A percentile compares a stretch with the other conserved stretches of the same genome.
Evolutionary conservation across 768 basidiomycete genomes (phyloP).

Genomic region (Boletus pseudopeckii): DNA sequence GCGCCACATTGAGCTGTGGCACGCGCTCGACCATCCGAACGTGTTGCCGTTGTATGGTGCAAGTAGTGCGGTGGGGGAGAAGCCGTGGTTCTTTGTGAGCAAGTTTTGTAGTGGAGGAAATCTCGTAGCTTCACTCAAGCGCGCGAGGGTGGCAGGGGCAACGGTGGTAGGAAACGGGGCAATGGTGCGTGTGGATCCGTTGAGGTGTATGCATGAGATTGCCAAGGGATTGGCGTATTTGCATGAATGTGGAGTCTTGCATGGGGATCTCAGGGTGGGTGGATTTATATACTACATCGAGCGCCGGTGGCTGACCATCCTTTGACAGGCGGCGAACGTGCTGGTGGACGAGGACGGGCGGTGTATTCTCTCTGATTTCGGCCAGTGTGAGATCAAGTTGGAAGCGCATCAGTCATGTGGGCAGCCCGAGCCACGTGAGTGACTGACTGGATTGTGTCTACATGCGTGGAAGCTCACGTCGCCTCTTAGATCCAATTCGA

Average conservation of each 20-base stretch:
- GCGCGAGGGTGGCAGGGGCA: conserved; percentile 6
- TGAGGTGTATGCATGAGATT: conserved; percentile 68
- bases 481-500: conserved; percentile 56
- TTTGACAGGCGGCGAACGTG: conserved; percentile 63
- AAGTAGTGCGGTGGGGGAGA: conserved; percentile 62
- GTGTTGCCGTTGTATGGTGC: conserved; percentile 77
- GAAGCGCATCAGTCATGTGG: conserved; percentile 65
- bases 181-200: conserved; percentile 34
- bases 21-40: conserved; percentile 60
- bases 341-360: conserved; percentile 63
- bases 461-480: not conserved
- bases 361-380: conserved; percentile 81
- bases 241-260: conserved; percentile 63
- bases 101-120: conserved; percentile 68
- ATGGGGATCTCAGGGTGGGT: conserved; percentile 78
- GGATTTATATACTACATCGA: not conserved
- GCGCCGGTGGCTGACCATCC: not conserved
- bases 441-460: not conserved
- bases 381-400: conserved; percentile 74
- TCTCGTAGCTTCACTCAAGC: conserved; percentile 55
- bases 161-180: not conserved
- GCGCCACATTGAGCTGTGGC: conserved; percentile 72
- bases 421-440: conserved; percentile 42
- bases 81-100: conserved; percentile 79
- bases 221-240: conserved; percentile 81